A percentile compares a stretch with the other conserved stretches of the same genome.
These are phyloP conservation scores for Ustilaginoidea virens DNA, from an alignment of 2,329 filamentous ascomycete genomes.

Conservation along the genomic window DNA sequence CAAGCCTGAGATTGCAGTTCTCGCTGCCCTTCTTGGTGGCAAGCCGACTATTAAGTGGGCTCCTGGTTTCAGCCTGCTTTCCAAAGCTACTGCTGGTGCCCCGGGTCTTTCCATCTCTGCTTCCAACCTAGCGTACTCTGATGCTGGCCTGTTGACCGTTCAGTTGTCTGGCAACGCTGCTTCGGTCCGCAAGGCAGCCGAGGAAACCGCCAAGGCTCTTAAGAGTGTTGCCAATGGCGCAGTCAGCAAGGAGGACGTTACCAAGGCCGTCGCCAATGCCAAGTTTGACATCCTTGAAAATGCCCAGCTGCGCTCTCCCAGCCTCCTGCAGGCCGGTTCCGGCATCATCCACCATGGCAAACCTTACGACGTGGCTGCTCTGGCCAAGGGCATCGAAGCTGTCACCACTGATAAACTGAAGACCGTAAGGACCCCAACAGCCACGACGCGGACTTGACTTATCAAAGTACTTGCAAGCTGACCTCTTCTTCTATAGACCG, in stretches of 20 bases:
- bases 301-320: slow-evolving; percentile 61
- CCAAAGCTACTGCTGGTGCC: slow-evolving; percentile 57
- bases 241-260: slow-evolving; percentile 69
- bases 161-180: slow-evolving; percentile 61
- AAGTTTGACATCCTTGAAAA: slow-evolving; percentile 84
- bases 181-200: slow-evolving; percentile 58
- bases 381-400: slow-evolving; percentile 62
- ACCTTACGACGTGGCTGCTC: slow-evolving; percentile 68
- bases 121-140: slow-evolving; percentile 75
- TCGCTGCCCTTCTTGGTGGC: slow-evolving; percentile 79
- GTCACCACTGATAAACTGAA: slow-evolving; percentile 78
- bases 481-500: slow-evolving; percentile 40
- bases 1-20: slow-evolving; percentile 81
- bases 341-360: slow-evolving; percentile 70
- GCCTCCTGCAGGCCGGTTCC: slow-evolving; percentile 70
- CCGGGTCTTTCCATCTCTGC: slow-evolving; percentile 56
- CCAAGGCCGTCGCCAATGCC: slow-evolving; percentile 82
- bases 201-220: slow-evolving; percentile 64
- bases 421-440: slow-evolving; percentile 43
- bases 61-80: slow-evolving; percentile 76
- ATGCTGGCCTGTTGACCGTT: slow-evolving; percentile 79
- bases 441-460: background rate
- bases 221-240: slow-evolving; percentile 66
- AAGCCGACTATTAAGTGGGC: slow-evolving; percentile 92
- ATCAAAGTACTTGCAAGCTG: slow-evolving; percentile 9